These are phyloP conservation scores for Kentomonas sorsogonicus DNA, from an alignment of 208 protist genomes.

Conservation along the genomic window DNA sequence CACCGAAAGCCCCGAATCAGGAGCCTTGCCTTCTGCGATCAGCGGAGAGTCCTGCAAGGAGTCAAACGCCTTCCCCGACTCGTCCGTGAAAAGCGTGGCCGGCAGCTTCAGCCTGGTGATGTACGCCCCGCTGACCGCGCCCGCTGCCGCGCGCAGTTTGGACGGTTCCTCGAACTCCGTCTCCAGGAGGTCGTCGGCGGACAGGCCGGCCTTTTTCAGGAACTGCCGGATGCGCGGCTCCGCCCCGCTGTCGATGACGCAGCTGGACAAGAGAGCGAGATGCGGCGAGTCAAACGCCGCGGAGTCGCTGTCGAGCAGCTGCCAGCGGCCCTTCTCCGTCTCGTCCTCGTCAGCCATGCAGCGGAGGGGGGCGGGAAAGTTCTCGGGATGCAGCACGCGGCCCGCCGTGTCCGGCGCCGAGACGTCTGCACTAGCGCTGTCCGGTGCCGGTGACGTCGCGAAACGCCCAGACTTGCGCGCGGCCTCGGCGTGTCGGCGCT, in stretches of 20 bases:
- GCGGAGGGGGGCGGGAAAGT: slow-evolving; percentile 64
- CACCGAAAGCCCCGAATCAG: slow-evolving; percentile 36
- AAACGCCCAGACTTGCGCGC: slow-evolving; percentile 64
- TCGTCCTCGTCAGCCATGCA: slow-evolving; percentile 54
- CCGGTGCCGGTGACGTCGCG: slow-evolving; percentile 59
- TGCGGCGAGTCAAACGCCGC: slow-evolving; percentile 29
- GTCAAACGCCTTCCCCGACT: neutral
- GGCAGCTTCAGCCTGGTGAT: neutral
- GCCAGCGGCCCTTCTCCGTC: slow-evolving; percentile 72
- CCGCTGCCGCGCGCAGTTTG: neutral
- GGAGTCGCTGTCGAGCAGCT: slow-evolving; percentile 46
- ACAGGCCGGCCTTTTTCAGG: slow-evolving; percentile 36
- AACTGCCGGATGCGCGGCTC: slow-evolving; percentile 41
- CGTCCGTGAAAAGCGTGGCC: neutral
- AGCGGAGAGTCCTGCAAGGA: slow-evolving; percentile 9
- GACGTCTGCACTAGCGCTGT: slow-evolving; percentile 13
- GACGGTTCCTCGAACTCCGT: neutral
- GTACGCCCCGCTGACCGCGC: no score
- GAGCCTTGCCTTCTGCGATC: slow-evolving; percentile 66
- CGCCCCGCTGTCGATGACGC: slow-evolving; percentile 50
- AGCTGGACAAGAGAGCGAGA: slow-evolving; percentile 67
- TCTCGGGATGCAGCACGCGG: no score
- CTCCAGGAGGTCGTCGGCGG: slow-evolving; percentile 30
- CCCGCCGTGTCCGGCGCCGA: no score
- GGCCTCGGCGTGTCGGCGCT: slow-evolving; percentile 73